A percentile compares a stretch with the other conserved stretches of the same genome.
phyloP scores from a whole-genome alignment of 169 alveolate species.

The Plasmodium vinckei region DNA sequence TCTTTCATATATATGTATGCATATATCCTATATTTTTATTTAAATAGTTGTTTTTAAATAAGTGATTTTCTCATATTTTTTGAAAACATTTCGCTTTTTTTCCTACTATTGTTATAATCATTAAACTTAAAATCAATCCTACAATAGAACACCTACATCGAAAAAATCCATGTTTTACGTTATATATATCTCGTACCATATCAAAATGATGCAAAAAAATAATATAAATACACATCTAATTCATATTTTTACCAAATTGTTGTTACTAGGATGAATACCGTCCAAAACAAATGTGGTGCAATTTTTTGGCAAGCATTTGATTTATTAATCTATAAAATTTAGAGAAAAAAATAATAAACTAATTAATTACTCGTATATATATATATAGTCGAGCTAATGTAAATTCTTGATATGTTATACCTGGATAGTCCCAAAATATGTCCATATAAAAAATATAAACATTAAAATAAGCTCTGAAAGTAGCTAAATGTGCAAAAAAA shows the following conservation, averaged over 20 bases:
- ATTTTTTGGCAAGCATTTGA: conserved; percentile 63
- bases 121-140: conserved; percentile 69
- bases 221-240: neutral
- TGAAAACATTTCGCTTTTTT: neutral
- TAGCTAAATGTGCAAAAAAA: conserved; percentile 14
- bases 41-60: neutral
- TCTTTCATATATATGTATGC: neutral
- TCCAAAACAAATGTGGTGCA: conserved; percentile 61
- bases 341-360: conserved; percentile 19
- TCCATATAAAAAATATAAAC: conserved; percentile 61
- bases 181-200: neutral
- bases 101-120: conserved; percentile 73
- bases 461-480: conserved; percentile 53
- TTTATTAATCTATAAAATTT: conserved; percentile 41
- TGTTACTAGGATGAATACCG: conserved; percentile 68
- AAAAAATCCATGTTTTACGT: neutral
- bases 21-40: conserved; percentile 4
- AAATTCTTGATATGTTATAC: neutral
- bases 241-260: conserved; percentile 42
- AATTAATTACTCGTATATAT: neutral
- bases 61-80: neutral
- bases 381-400: neutral
- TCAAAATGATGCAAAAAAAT: neutral
- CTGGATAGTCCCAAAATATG: conserved; percentile 76
- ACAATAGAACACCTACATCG: conserved; percentile 56